Base-by-base conservation (phyloP, 2,329 filamentous ascomycete species). In the Pseudogymnoascus sp. region DNA sequence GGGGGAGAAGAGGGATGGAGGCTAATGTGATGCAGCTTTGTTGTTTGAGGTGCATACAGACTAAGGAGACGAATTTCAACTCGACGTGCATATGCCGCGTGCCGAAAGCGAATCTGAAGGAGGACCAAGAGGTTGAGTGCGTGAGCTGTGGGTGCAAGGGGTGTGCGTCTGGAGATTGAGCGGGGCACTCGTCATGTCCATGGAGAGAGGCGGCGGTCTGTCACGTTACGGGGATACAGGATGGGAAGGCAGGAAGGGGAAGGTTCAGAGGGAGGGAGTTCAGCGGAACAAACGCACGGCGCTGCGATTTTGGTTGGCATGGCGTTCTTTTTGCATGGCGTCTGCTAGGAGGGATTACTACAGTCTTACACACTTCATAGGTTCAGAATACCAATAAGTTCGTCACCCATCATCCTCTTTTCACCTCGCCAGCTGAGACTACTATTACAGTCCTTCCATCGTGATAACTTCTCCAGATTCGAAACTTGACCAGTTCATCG, bases 11-110 rank as follows among this genome's bases (percentile, higher is more conserved):
- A 11, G 31, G 14, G 5, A 37, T 23, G 2, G 11, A 14, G 12
- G 16, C 61, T 62, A 59, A 62, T 40, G 12, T 2, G 23, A 18
- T 61, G 35, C 71, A 95, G 90, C 79, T 99, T 45, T 99, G 95
- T 77, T 99, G 95, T 75, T 81, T 97, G 62, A 86, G 93, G 66
- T 99, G 95, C 76, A 93, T 99, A 63, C 95, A 99, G 77, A 97
- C 95, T n/a, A 97, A 97, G 77, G 95, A 99, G 81, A 99, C 95
- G 31, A 99, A 99, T 76, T 99, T 97, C 80, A 95, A 93, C 76
- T 90, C 91, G 67, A 99, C 93, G 0, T 99, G 95, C 75, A 95
- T 99, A 71, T 99, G 95, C 75, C 90, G 95, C 60, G 93, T 99
- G 60, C 95, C 95, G 1, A 88, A 89, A 73, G 88, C 91, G 33